Conservation (phyloP, 768 basidiomycete species). For the Infundibulicybe gibba region DNA sequence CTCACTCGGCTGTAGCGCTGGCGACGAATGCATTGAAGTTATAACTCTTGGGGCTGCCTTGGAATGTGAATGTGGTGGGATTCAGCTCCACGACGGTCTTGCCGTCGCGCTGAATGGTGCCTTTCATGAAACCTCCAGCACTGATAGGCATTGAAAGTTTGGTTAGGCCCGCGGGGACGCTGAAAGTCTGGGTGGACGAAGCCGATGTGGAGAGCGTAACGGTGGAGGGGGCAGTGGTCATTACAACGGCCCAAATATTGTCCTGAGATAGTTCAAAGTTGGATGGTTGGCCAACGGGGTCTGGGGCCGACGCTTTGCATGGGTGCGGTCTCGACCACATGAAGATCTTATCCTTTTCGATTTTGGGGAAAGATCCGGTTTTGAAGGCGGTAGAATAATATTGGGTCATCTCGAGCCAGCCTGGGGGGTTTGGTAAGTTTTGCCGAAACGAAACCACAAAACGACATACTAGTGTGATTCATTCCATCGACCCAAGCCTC, state of each 20-base stretch:
- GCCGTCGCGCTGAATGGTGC: conserved; percentile 46
- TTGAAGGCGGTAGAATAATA: conserved; percentile 75
- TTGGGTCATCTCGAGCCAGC: conserved; percentile 59
- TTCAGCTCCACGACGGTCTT: conserved; percentile 41
- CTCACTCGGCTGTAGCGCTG: conserved; percentile 14
- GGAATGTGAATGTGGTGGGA: conserved; percentile 51
- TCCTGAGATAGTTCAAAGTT: conserved; percentile 63
- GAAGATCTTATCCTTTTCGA: conserved; percentile 58
- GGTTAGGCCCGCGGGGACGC: conserved; percentile 53
- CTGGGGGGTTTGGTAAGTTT: conserved; percentile 23
- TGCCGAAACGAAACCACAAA: conserved; percentile 2
- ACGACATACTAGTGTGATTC: conserved; percentile 41
- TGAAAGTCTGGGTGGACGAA: conserved; percentile 38
- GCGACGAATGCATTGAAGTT: conserved; percentile 75
- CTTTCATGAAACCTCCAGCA: conserved; percentile 48
- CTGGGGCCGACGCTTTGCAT: conserved; percentile 46
- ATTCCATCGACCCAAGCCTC: conserved; percentile 72
- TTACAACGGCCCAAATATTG: conserved; percentile 64
- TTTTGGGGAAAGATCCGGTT: conserved; percentile 55
- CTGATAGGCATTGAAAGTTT: conserved; percentile 58
- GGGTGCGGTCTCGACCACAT: conserved; percentile 74
- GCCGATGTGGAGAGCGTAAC: conserved; percentile 53
- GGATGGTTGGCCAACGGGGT: conserved; percentile 50
- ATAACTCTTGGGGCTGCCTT: conserved; percentile 49
- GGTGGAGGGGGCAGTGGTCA: conserved; percentile 51